phyloP scores from a whole-genome alignment of 371 early-diverging fungal genomes.

The Mucor indicus region DNA sequence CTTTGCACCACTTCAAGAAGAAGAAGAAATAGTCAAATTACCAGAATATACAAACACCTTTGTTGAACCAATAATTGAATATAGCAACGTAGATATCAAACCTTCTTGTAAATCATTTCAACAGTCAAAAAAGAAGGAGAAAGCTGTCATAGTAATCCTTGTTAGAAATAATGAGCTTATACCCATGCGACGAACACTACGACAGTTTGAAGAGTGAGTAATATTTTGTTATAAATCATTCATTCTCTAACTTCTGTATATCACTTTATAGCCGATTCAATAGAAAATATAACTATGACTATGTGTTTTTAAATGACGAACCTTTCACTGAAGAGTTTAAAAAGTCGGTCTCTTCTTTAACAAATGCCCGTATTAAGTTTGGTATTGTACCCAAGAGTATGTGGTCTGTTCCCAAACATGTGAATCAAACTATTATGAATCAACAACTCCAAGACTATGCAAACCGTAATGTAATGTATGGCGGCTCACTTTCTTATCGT shows the following conservation, averaged over 20 bases:
- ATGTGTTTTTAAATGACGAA: conserved; percentile 87
- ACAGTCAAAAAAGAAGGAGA: conserved; percentile 25
- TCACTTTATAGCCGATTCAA: conserved; percentile 79
- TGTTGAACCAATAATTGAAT: not conserved
- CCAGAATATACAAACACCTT: too few species aligned
- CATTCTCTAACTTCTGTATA: not conserved
- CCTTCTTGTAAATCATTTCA: not conserved
- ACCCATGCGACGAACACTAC: conserved; percentile 67
- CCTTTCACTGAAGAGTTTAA: conserved; percentile 77
- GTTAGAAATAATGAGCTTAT: conserved; percentile 76
- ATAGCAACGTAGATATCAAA: conserved; percentile 5
- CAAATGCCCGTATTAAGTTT: conserved; percentile 56
- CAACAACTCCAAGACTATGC: conserved; percentile 55
- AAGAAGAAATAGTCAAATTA: too few species aligned
- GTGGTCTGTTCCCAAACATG: conserved; percentile 71
- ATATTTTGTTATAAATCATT: too few species aligned
- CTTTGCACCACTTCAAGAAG: too few species aligned
- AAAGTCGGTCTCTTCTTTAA: conserved; percentile 53
- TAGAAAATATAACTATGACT: conserved; percentile 80
- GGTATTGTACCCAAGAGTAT: conserved; percentile 65
- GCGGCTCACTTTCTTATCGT: conserved; percentile 33
- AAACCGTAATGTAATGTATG: conserved; percentile 67
- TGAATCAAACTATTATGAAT: conserved; percentile 60
- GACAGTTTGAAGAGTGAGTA: conserved; percentile 75
- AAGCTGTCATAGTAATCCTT: conserved; percentile 59